Evolutionary conservation across 176 grass and related monocot species (phyloP).

Genomic region (Sorghum bicolor): DNA sequence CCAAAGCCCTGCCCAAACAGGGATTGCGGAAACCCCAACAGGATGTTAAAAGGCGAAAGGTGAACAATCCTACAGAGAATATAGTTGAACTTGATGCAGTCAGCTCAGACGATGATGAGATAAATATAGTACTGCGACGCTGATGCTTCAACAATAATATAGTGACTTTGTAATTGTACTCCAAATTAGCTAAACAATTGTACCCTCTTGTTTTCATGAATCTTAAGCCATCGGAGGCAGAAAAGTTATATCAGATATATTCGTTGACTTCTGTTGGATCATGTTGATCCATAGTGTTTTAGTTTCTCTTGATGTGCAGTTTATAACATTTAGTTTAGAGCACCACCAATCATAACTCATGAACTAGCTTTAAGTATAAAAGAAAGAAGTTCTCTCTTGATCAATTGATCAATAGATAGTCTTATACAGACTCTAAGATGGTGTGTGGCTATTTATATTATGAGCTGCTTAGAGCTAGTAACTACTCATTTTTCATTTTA

Average conservation of each 20-base stretch:
- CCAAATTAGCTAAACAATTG: conserved; percentile 4
- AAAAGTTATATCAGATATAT: neutral
- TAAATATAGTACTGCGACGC: conserved; percentile 32
- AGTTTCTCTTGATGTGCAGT: neutral
- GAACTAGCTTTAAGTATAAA: neutral
- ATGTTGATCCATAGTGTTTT: neutral
- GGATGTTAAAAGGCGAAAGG: conserved; percentile 53
- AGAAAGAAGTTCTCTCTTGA: neutral
- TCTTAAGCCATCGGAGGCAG: neutral
- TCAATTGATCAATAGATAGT: neutral
- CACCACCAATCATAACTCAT: neutral
- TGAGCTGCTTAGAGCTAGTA: neutral
- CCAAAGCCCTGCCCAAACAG: conserved; percentile 30
- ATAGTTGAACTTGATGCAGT: conserved; percentile 66
- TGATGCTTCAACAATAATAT: neutral
- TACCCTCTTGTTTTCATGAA: neutral
- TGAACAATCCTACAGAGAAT: conserved; percentile 44
- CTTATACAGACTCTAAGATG: neutral
- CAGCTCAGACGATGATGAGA: conserved; percentile 91
- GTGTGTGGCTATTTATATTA: too few species aligned
- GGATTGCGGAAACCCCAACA: conserved; percentile 33
- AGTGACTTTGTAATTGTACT: neutral
- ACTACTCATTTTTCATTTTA: neutral
- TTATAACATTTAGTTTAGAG: neutral
- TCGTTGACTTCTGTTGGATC: neutral